Percentiles rank a stretch among this genome's conserved stretches.
Evolutionary conservation across 2,329 filamentous ascomycete species (phyloP).

Genomic region (Emydomyces testavorans): DNA sequence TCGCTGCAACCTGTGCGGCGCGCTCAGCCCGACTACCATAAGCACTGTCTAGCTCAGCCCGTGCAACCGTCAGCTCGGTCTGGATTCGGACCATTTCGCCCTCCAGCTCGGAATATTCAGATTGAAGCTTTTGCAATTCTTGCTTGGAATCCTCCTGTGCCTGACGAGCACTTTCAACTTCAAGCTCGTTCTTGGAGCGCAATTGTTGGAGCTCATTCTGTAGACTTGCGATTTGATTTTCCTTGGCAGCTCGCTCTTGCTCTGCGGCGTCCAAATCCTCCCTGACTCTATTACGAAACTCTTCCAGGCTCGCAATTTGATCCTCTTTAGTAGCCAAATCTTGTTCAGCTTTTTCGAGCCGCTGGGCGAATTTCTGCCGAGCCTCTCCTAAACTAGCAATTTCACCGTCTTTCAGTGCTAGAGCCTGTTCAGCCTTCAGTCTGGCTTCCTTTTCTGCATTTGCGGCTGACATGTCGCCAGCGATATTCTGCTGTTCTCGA

Average conservation of each 20-base stretch:
- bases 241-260: slow-evolving; percentile 18
- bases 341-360: slow-evolving; percentile 15
- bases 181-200: slow-evolving; percentile 25
- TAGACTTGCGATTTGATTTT: slow-evolving; percentile 17
- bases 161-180: slow-evolving; percentile 23
- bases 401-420: slow-evolving; percentile 22
- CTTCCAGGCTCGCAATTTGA: slow-evolving; percentile 17
- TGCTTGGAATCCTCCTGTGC: slow-evolving; percentile 27
- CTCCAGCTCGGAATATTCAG: slow-evolving; percentile 46
- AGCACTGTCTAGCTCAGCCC: slow-evolving; percentile 84
- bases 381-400: slow-evolving; percentile 21
- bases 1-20: slow-evolving; percentile 52
- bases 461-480: slow-evolving; percentile 23
- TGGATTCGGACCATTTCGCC: slow-evolving; percentile 54
- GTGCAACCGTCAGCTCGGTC: slow-evolving; percentile 77
- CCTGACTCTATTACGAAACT: slow-evolving; percentile 3
- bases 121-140: slow-evolving; percentile 33
- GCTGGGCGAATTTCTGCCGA: slow-evolving; percentile 12
- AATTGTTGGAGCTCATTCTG: slow-evolving; percentile 20
- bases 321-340: slow-evolving; percentile 20
- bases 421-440: slow-evolving; percentile 15
- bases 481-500: slow-evolving; percentile 24
- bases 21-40: slow-evolving; percentile 67
- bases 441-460: slow-evolving; percentile 24
- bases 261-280: slow-evolving; percentile 11